Conservation (phyloP, 2,329 filamentous ascomycete genomes). For the Dichotomopilus funicola region DNA sequence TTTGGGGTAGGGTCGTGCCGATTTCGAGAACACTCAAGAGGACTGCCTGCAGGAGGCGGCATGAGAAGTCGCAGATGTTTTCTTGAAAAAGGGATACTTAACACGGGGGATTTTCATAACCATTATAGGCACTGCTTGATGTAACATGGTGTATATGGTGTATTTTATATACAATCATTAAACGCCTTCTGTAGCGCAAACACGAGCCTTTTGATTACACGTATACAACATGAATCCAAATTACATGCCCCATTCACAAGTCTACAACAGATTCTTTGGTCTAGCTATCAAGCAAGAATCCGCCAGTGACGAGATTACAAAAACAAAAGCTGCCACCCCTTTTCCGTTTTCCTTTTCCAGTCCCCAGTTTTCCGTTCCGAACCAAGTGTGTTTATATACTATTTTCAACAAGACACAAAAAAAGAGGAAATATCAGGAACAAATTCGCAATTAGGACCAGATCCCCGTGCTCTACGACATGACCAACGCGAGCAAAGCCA, state of each 20-base stretch:
- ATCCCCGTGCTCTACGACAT: constrained; percentile 47
- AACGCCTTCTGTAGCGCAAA: neutral
- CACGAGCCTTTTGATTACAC: neutral
- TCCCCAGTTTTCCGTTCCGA: neutral
- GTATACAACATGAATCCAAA: neutral
- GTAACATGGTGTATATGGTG: too few relatives aligned
- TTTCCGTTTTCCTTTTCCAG: neutral
- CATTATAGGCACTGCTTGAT: too few relatives aligned
- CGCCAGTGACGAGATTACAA: neutral
- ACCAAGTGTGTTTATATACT: neutral
- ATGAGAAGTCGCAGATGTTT: too few relatives aligned
- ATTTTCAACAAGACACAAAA: neutral
- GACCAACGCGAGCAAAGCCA: constrained; percentile 92
- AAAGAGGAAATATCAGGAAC: neutral
- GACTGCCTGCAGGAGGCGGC: too few relatives aligned
- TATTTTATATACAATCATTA: too few relatives aligned
- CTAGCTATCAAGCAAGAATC: neutral
- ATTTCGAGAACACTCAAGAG: too few relatives aligned
- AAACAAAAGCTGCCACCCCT: neutral
- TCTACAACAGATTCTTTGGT: constrained; percentile 8
- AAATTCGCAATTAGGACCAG: neutral
- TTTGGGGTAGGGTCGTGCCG: too few relatives aligned
- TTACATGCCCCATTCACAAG: constrained; percentile 8
- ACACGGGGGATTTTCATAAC: too few relatives aligned
- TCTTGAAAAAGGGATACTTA: too few relatives aligned